phyloP scores from a whole-genome alignment of 805 yeast genomes.

The Candida verbasci region DNA sequence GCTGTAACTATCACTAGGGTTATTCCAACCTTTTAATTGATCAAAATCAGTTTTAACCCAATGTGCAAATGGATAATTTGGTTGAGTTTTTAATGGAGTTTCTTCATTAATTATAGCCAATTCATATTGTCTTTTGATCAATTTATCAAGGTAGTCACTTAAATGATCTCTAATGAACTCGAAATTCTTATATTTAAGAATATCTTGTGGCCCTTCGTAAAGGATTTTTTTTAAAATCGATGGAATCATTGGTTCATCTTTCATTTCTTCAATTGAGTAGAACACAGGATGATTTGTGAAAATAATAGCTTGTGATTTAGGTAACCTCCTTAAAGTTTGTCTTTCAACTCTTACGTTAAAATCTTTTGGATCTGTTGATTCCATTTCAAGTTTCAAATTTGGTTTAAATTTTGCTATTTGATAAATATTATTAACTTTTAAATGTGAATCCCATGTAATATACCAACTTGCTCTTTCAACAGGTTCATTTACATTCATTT shows the following conservation, averaged over 20 bases:
- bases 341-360: constrained; percentile 70
- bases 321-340: constrained; percentile 65
- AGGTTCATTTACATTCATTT: constrained; percentile 55
- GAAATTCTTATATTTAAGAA: constrained; percentile 61
- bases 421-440: constrained; percentile 54
- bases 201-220: constrained; percentile 63
- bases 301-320: constrained; percentile 60
- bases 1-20: constrained; percentile 25
- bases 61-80: constrained; percentile 63
- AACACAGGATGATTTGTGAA: constrained; percentile 78
- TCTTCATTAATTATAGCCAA: constrained; percentile 51
- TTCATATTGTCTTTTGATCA: constrained; percentile 56
- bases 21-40: constrained; percentile 35
- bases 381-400: constrained; percentile 25
- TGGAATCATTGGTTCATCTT: constrained; percentile 75
- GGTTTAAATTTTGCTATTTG: constrained; percentile 44
- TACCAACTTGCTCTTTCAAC: constrained; percentile 78
- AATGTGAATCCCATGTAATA: constrained; percentile 67
- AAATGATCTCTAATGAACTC: constrained; percentile 57
- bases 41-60: constrained; percentile 44
- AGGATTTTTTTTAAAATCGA: constrained; percentile 64
- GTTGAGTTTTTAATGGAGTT: constrained; percentile 53
- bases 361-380: constrained; percentile 42
- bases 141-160: constrained; percentile 49
- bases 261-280: constrained; percentile 72